Evolutionary conservation across 768 basidiomycete genomes (phyloP), one percentile per base, ranked within the genome.

Genomic region (Rhodosporidiobolus odoratus): DNA sequence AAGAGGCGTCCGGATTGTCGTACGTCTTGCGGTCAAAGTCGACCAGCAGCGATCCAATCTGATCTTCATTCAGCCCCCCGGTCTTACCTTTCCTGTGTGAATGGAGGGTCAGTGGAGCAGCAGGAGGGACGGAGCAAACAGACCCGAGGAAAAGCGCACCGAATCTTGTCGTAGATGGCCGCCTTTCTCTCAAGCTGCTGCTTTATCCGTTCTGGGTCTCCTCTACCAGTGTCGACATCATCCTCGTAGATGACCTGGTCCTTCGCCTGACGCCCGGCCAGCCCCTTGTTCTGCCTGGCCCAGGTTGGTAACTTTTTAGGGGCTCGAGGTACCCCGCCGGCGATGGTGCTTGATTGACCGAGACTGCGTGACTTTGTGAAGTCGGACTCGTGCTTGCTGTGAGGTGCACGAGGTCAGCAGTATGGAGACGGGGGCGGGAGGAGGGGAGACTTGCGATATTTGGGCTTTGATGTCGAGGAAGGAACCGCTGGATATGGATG

Each of bases 121-220:
- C 17, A 25, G 23, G 17, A n/a, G 13, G n/a, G n/a, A n/a, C n/a
- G 50, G 32, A 21, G 32, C 25, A 40, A n/a, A 41, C 25, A 32
- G 34, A n/a, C 13, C 43, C 19, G 54, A 25, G 5, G 23, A 30
- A 9, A 19, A 1, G 4, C 71, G 37, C 25, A 69, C 72, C 62
- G 62, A 34, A 77, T 74, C 67, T 74, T 74, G 50, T 77, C 75
- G 48, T 77, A 77, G 32, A 77, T 60, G 41, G 56, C 54, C 19
- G 76, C 76, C 61, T 77, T 77, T 38, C 66, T 60, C 58, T 75
- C 76, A 30, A 76, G 62, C 43, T 61, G 65, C 38, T 65, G 61
- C 40, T 57, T 62, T 43, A 61, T 58, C 41, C 59, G 25, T 9
- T 40, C 41, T 7, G 72, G 68, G 45, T 73, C 65, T 4, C 52